phyloP scores from a whole-genome alignment of 495 filamentous ascomycete genomes.

The Lasiosphaeria miniovina region DNA sequence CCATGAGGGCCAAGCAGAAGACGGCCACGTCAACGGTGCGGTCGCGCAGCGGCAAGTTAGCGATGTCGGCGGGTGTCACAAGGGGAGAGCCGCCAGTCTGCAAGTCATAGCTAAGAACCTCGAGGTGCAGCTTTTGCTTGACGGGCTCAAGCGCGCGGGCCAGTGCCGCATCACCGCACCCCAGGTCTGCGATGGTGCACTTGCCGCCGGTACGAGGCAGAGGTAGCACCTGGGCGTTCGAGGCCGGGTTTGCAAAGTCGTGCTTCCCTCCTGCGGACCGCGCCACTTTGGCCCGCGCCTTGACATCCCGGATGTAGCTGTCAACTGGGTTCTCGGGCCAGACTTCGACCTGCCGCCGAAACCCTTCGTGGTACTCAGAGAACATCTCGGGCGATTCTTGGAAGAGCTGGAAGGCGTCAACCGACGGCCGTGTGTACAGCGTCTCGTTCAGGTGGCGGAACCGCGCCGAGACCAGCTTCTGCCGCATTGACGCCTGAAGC shows the following conservation, averaged over 20 bases:
- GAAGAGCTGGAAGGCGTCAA: constrained; percentile 75
- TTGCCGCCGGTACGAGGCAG: constrained; percentile 39
- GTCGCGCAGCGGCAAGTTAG: constrained; percentile 70
- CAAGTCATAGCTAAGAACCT: constrained; percentile 48
- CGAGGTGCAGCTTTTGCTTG: constrained; percentile 39
- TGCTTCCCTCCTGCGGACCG: constrained; percentile 11
- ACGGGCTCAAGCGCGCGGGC: constrained; percentile 64
- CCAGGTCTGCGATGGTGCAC: constrained; percentile 76
- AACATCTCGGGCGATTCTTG: constrained; percentile 81
- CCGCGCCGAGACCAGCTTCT: constrained; percentile 87
- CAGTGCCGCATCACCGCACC: constrained; percentile 62
- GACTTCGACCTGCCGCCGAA: constrained; percentile 86
- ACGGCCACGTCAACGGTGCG: constrained; percentile 77
- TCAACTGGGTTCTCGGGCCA: constrained; percentile 97
- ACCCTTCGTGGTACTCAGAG: constrained; percentile 89
- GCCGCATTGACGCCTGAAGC: constrained; percentile 86
- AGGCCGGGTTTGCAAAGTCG: constrained; percentile 20
- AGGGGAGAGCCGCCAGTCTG: constrained; percentile 59
- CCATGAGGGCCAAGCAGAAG: constrained; percentile 96
- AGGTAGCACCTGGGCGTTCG: constrained; percentile 23
- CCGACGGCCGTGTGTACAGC: constrained; percentile 87
- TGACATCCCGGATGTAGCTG: constrained; percentile 67
- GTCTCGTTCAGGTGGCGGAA: constrained; percentile 97
- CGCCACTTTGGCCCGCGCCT: constrained; percentile 44
- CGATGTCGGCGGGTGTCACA: constrained; percentile 84